A percentile compares a stretch with the other conserved stretches of the same genome.
These are phyloP conservation scores for Hibiscus mutabilis DNA, from an alignment of 345 rosid genomes.

Conservation along the genomic window DNA sequence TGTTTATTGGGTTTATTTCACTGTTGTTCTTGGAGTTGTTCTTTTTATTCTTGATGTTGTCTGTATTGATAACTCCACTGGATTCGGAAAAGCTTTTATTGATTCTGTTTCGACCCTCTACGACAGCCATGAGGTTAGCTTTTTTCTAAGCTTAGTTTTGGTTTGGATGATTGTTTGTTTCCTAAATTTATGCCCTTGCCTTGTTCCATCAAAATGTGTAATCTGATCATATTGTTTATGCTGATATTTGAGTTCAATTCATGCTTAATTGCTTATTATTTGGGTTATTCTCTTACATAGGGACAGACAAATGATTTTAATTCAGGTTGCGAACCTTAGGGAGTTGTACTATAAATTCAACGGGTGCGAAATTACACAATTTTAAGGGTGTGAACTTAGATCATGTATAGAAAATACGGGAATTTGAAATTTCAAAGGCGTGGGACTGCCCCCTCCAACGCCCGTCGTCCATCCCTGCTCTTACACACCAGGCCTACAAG, in stretches of 20 bases:
- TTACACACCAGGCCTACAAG: background rate
- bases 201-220: background rate
- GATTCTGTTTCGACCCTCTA: conserved; percentile 58
- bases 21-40: conserved; percentile 58
- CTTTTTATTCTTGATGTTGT: conserved; percentile 50
- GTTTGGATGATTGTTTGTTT: background rate
- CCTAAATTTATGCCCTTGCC: background rate
- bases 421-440: too few species aligned
- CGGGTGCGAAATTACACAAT: too few species aligned
- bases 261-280: background rate
- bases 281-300: background rate
- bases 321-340: too few species aligned
- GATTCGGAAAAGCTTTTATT: conserved; percentile 61
- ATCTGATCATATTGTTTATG: background rate
- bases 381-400: too few species aligned
- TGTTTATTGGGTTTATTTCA: conserved; percentile 70
- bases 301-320: too few species aligned
- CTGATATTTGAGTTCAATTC: background rate
- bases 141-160: background rate
- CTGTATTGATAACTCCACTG: conserved; percentile 82
- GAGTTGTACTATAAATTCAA: too few species aligned
- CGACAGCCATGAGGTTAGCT: conserved; percentile 64
- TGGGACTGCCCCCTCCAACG: too few species aligned
- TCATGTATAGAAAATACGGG: too few species aligned
- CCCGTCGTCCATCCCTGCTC: background rate